Percentiles rank a stretch among this genome's conserved stretches.
Conservation (phyloP, 768 basidiomycete species). For the Russula vinacea region DNA sequence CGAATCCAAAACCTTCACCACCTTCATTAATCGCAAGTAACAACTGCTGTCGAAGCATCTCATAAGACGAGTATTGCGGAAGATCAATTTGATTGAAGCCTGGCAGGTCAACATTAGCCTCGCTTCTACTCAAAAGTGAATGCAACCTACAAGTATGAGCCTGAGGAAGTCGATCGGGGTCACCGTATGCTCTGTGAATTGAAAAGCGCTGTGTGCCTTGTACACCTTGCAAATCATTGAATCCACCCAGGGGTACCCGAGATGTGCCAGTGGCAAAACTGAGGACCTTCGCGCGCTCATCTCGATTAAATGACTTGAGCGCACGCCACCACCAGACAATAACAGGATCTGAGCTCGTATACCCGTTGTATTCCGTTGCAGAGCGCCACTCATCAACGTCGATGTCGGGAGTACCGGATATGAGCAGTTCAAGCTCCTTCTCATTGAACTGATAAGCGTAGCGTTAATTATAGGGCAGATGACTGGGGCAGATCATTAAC, state of each 20-base stretch:
- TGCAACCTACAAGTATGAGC: slow-evolving; percentile 77
- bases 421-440: slow-evolving; percentile 88
- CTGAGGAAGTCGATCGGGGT: slow-evolving; percentile 78
- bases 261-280: slow-evolving; percentile 96
- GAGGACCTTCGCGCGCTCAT: slow-evolving; percentile 93
- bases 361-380: slow-evolving; percentile 88
- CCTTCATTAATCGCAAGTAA: slow-evolving; percentile 93
- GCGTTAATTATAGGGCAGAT: slow-evolving; percentile 31
- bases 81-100: slow-evolving; percentile 95
- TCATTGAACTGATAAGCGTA: slow-evolving; percentile 71
- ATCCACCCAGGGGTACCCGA: slow-evolving; percentile 90
- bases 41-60: slow-evolving; percentile 89
- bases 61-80: slow-evolving; percentile 92
- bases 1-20: slow-evolving; percentile 92
- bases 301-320: slow-evolving; percentile 93
- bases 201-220: slow-evolving; percentile 94
- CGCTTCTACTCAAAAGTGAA: slow-evolving; percentile 16
- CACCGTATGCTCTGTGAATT: slow-evolving; percentile 90
- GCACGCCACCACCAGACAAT: slow-evolving; percentile 99
- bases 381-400: slow-evolving; percentile 97
- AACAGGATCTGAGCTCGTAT: slow-evolving; percentile 85
- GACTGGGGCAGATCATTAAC: slow-evolving; percentile 35
- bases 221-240: slow-evolving; percentile 91
- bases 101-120: slow-evolving; percentile 35
- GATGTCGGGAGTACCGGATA: slow-evolving; percentile 97